These are phyloP conservation scores for Crithidia brevicula DNA, from an alignment of 208 protist genomes.

Conservation along the genomic window DNA sequence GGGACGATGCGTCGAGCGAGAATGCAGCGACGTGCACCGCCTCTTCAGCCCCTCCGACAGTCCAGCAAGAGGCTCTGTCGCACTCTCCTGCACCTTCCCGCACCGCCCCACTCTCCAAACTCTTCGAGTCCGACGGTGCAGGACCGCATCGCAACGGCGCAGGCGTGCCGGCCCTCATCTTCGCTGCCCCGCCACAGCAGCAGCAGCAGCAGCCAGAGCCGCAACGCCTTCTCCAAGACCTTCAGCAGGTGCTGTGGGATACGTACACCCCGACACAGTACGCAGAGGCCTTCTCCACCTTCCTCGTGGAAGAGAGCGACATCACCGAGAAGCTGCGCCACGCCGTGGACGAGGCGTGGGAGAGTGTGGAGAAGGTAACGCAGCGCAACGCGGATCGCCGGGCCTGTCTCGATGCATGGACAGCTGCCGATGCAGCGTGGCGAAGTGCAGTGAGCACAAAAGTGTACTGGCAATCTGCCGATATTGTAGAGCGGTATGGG, in stretches of 20 bases:
- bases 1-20: too few species aligned
- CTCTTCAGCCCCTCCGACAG: too few species aligned
- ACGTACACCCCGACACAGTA: conserved; percentile 45
- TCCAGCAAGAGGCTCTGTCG: not conserved
- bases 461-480: conserved; percentile 65
- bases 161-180: conserved; percentile 1
- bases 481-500: conserved; percentile 47
- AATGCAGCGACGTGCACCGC: too few species aligned
- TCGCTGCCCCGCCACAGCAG: not conserved
- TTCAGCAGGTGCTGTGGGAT: conserved; percentile 29
- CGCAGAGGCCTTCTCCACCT: conserved; percentile 4
- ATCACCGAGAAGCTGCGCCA: conserved; percentile 34
- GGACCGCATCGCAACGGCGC: conserved; percentile 2
- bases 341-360: conserved; percentile 53
- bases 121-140: not conserved
- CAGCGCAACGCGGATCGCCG: conserved; percentile 53
- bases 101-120: not conserved
- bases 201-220: not conserved
- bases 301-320: conserved; percentile 31
- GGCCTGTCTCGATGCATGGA: conserved; percentile 17
- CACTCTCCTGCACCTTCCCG: not conserved
- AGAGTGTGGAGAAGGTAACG: conserved; percentile 55
- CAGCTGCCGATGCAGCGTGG: conserved; percentile 28
- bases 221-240: not conserved
- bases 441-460: conserved; percentile 27